Evolutionary conservation across 139 green algal species (phyloP).

Genomic region (Chlamydomonas schloesseri): DNA sequence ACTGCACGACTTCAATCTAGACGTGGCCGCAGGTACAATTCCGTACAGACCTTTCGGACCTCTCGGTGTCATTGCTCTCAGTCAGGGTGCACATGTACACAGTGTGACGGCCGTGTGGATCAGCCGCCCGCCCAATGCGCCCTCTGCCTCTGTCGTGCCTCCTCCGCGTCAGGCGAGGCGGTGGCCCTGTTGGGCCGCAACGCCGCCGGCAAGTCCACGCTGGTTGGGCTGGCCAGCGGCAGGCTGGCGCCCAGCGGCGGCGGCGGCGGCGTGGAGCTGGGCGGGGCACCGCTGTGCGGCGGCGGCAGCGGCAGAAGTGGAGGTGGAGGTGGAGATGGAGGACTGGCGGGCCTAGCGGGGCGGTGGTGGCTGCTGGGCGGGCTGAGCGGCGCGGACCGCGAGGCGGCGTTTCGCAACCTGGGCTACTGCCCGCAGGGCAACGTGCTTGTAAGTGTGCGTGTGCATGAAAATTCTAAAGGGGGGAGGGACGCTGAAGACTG

Average conservation of each 20-base stretch:
- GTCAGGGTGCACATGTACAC: no score
- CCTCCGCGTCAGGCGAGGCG: background rate
- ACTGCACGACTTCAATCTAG: background rate
- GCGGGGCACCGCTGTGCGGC: background rate
- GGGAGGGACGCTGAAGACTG: background rate
- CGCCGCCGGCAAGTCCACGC: constrained; percentile 31
- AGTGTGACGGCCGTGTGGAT: no score
- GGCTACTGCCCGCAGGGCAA: constrained; percentile 35
- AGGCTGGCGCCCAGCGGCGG: background rate
- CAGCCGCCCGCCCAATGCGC: no score
- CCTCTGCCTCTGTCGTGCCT: no score
- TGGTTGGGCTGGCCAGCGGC: constrained; percentile 3
- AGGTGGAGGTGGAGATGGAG: no score
- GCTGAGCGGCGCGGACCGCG: background rate
- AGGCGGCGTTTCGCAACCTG: background rate
- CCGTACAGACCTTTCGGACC: no score
- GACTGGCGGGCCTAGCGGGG: no score
- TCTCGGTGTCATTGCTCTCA: no score
- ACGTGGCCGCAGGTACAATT: constrained; percentile 10
- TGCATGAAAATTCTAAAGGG: no score
- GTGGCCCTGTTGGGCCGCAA: constrained; percentile 28
- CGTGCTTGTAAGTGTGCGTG: background rate
- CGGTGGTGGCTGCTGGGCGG: background rate
- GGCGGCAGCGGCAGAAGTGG: no score
- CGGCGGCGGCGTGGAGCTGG: background rate